Conservation (phyloP, 352 stramenopile genomes). For the Pythium grandisporangium region DNA sequence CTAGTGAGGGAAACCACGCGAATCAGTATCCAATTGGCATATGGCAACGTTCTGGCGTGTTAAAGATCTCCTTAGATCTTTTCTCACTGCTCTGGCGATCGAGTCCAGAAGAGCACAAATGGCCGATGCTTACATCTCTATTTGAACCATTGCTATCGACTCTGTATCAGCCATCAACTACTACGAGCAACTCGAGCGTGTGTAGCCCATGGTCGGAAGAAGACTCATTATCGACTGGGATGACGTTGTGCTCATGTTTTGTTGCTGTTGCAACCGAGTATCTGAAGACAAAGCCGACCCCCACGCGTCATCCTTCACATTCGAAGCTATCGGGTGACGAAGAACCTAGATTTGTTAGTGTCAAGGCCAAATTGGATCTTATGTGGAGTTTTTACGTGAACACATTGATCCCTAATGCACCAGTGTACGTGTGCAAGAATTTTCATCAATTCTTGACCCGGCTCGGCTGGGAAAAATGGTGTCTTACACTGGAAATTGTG, state of each 20-base stretch:
- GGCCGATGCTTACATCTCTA: conserved; percentile 53
- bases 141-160: conserved; percentile 78
- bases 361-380: conserved; percentile 50
- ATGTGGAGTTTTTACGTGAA: conserved; percentile 78
- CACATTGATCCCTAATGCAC: conserved; percentile 61
- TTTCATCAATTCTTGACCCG: conserved; percentile 77
- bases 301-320: no score
- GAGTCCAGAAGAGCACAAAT: conserved; percentile 48
- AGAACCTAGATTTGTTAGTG: conserved; percentile 1
- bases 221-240: conserved; percentile 63
- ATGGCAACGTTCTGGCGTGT: conserved; percentile 61
- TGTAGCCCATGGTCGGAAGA: conserved; percentile 61
- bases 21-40: conserved; percentile 5
- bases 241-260: conserved; percentile 72
- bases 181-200: conserved; percentile 55
- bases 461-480: conserved; percentile 79
- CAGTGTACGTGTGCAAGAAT: conserved; percentile 69
- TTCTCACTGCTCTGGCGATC: conserved; percentile 63
- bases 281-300: conserved; percentile 28
- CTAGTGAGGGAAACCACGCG: not conserved
- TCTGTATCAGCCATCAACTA: conserved; percentile 67
- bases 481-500: conserved; percentile 68
- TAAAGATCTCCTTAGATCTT: conserved; percentile 74
- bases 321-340: not conserved
- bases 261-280: conserved; percentile 69